phyloP scores from a whole-genome alignment of 371 early-diverging fungal genomes.

The Mortierella sp. region DNA sequence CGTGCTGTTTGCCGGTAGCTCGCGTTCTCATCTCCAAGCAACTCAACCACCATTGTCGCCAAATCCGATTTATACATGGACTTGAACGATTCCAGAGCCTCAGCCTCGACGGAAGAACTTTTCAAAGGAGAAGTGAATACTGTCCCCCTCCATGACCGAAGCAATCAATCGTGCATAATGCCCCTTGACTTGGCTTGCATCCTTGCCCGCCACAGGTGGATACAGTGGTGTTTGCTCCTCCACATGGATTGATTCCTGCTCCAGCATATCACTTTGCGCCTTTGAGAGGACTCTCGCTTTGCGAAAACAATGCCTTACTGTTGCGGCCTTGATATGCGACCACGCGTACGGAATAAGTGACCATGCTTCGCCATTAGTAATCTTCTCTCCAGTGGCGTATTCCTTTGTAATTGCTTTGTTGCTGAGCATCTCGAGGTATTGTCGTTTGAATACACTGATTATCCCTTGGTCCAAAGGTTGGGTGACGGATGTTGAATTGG shows the following conservation, averaged over 20 bases:
- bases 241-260: too few species aligned
- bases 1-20: too few species aligned
- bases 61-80: background rate
- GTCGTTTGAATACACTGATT: conserved; percentile 18
- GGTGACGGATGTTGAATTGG: conserved; percentile 18
- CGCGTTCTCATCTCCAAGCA: background rate
- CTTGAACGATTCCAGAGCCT: conserved; percentile 3
- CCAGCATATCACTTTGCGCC: background rate
- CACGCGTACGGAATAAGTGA: conserved; percentile 9
- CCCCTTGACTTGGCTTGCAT: too few species aligned
- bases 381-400: background rate
- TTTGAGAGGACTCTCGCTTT: conserved; percentile 7
- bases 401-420: background rate
- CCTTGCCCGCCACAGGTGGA: too few species aligned
- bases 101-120: conserved; percentile 4
- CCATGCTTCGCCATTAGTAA: conserved; percentile 14
- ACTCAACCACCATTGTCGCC: background rate
- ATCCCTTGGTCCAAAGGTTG: conserved; percentile 13
- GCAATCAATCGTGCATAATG: too few species aligned
- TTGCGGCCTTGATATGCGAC: conserved; percentile 8
- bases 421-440: conserved; percentile 11
- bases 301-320: conserved; percentile 13
- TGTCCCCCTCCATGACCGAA: too few species aligned
- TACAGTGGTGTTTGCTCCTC: too few species aligned
- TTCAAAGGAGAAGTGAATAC: too few species aligned